phyloP scores from a whole-genome alignment of 768 basidiomycete genomes.

The Phanerodontia chrysosporium region DNA sequence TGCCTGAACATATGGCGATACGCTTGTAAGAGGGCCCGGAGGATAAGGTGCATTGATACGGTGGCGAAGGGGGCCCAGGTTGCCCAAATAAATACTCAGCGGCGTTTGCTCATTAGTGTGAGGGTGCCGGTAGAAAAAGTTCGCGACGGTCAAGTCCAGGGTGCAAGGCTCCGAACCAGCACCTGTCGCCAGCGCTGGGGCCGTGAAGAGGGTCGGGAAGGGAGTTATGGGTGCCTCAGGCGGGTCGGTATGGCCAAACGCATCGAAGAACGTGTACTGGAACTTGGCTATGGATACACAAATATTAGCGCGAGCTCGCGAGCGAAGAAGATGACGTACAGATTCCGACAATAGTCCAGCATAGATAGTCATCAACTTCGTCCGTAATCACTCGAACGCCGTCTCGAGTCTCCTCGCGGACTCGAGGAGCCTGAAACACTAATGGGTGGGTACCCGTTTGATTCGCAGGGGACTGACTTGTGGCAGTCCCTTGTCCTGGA shows the following conservation, averaged over 20 bases:
- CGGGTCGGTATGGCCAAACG: conserved; percentile 72
- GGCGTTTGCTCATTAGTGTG: conserved; percentile 56
- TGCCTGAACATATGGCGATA: conserved; percentile 54
- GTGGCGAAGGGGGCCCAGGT: conserved; percentile 78
- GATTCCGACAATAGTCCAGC: conserved; percentile 95
- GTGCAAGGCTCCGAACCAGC: conserved; percentile 44
- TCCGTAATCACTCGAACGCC: conserved; percentile 73
- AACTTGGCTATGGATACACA: conserved; percentile 65
- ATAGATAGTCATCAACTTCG: conserved; percentile 91
- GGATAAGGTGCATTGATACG: conserved; percentile 72
- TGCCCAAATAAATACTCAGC: conserved; percentile 85
- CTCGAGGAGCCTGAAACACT: conserved; percentile 72
- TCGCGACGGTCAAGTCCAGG: conserved; percentile 80
- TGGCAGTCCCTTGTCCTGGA: conserved; percentile 66
- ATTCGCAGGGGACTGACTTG: conserved; percentile 70
- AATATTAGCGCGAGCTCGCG: conserved; percentile 1
- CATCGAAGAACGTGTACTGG: conserved; percentile 92
- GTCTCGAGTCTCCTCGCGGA: conserved; percentile 80
- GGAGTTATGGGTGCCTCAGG: conserved; percentile 83
- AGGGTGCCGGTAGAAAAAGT: conserved; percentile 81
- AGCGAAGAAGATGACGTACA: conserved; percentile 48
- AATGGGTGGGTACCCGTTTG: conserved; percentile 80
- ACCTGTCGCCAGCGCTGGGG: conserved; percentile 60
- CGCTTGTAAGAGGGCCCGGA: conserved; percentile 61
- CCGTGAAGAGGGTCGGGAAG: conserved; percentile 80